Conservation (phyloP, 1,284 basidiomycete species). For the Porodaedalea pini region DNA sequence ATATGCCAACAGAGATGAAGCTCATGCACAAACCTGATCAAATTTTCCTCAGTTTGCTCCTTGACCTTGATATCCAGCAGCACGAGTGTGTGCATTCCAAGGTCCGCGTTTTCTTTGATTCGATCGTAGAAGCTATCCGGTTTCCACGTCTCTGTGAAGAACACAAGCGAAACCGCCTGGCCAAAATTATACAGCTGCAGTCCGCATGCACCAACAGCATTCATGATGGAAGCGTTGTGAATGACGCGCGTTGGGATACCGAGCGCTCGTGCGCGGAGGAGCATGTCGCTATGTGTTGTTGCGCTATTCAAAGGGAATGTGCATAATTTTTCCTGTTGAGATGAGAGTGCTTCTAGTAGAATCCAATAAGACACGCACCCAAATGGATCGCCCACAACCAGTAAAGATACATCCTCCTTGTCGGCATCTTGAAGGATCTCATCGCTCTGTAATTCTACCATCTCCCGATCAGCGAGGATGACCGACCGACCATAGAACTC, state of each 20-base stretch:
- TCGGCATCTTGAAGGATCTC: slow-evolving; percentile 82
- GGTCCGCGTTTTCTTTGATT: slow-evolving; percentile 83
- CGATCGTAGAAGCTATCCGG: slow-evolving; percentile 95
- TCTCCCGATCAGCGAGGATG: slow-evolving; percentile 92
- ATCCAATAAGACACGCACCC: slow-evolving; percentile 51
- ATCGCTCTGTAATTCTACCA: slow-evolving; percentile 94
- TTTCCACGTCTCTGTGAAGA: slow-evolving; percentile 97
- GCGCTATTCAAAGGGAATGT: slow-evolving; percentile 53
- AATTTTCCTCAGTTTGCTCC: slow-evolving; percentile 96
- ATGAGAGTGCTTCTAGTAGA: too few species aligned
- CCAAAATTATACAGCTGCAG: slow-evolving; percentile 98
- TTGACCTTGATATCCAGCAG: slow-evolving; percentile 98
- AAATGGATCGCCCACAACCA: slow-evolving; percentile 98
- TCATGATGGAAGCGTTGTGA: slow-evolving; percentile 98
- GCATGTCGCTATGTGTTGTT: slow-evolving; percentile 95
- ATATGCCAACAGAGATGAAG: background rate
- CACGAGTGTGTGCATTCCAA: slow-evolving; percentile 93
- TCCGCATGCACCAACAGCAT: slow-evolving; percentile 89
- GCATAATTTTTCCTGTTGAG: background rate
- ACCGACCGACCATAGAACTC: slow-evolving; percentile 84
- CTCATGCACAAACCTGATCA: slow-evolving; percentile 66
- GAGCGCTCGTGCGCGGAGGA: slow-evolving; percentile 82
- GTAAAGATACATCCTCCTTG: slow-evolving; percentile 81
- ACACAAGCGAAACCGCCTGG: slow-evolving; percentile 93
- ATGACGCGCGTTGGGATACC: slow-evolving; percentile 82